Percentiles rank a stretch among this genome's conserved stretches.
phyloP scores from a whole-genome alignment of 345 rosid genomes.

The Rhizophora apiculata region DNA sequence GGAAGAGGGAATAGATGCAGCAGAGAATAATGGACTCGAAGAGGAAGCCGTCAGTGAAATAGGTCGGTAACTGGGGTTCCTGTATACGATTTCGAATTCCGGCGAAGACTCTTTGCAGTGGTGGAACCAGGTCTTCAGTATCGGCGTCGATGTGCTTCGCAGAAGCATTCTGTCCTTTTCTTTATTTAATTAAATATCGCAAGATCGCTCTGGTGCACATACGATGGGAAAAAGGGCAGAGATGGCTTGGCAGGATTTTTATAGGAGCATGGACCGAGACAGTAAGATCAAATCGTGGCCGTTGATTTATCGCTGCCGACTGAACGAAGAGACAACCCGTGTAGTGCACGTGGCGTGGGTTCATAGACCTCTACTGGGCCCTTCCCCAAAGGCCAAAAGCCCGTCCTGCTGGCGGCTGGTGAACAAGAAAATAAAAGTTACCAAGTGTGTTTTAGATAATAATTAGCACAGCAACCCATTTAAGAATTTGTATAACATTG shows the following conservation, averaged over 20 bases:
- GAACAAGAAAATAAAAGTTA: too few relatives aligned
- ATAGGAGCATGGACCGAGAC: neutral
- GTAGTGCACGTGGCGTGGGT: neutral
- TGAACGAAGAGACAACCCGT: neutral
- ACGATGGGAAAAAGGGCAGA: neutral
- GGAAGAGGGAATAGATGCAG: neutral
- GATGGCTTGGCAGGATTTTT: neutral
- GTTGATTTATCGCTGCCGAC: neutral
- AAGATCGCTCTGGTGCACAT: neutral
- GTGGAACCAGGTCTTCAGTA: conserved; percentile 54
- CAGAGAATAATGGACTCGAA: neutral
- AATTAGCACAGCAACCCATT: too few relatives aligned
- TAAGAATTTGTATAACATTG: too few relatives aligned
- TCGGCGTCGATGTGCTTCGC: conserved; percentile 73
- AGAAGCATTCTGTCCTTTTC: conserved; percentile 44
- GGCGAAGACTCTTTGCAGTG: conserved; percentile 44
- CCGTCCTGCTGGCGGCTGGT: too few relatives aligned
- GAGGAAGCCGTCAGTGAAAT: conserved; percentile 35
- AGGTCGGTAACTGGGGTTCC: conserved; percentile 30
- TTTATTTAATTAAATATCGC: neutral
- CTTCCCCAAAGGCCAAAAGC: too few relatives aligned
- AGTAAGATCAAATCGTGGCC: neutral
- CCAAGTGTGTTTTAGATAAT: too few relatives aligned
- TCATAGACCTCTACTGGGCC: neutral
- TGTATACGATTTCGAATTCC: conserved; percentile 37